Base-by-base conservation (phyloP, 495 filamentous ascomycete species). In the Daldinia vernicosa region DNA sequence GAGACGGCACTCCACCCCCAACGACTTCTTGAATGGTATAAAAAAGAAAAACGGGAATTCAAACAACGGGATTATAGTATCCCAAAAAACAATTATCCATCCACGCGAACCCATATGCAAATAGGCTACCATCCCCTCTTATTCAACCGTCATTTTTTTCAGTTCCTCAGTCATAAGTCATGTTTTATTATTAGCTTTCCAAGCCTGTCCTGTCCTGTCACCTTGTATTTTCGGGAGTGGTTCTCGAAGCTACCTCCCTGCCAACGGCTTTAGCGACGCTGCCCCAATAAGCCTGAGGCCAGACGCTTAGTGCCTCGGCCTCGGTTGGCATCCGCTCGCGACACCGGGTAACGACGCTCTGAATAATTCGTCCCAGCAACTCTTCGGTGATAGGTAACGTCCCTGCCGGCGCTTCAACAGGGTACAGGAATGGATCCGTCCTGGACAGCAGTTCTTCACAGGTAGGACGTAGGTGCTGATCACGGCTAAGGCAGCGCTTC, bases 361-460 rank as follows among this genome's bases (percentile, higher is more conserved):
- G 83, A 66, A 97, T 84, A 54, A 97, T 91, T 55, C 92, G 83
- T 12, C 85, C 86, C 6, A 97, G 84, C 69, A 96, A 82, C 60
- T 93, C 92, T 79, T 94, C 87, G 0, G 87, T 90, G 52, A 97
- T 89, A 11, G 89, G 87, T 4, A 97, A 83, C 12, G 88, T 86
- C 37, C 84, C 86, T n/a, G 89, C 88, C 6, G 78, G 78, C 0
- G 80, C 76, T 67, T 87, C 84, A 35, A 81, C 89, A 0, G 95
- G 95, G 72, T 95, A 90, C 56, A 98, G 75, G 77, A 97, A 98
- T 1, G 89, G 87, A 68, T 98, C 94, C 4, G 82, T 81, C 1
- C 88, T 84, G 19, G 84, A 79, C 3, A 99, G 83, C 66, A 99
- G 84, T 67, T 95, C 86, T 11, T 87, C 87, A 52, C 93, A 90